Evolutionary conservation across 2,329 filamentous ascomycete genomes (phyloP), one percentile per base, ranked within the genome.

Genomic region (Trichoderma sp.): DNA sequence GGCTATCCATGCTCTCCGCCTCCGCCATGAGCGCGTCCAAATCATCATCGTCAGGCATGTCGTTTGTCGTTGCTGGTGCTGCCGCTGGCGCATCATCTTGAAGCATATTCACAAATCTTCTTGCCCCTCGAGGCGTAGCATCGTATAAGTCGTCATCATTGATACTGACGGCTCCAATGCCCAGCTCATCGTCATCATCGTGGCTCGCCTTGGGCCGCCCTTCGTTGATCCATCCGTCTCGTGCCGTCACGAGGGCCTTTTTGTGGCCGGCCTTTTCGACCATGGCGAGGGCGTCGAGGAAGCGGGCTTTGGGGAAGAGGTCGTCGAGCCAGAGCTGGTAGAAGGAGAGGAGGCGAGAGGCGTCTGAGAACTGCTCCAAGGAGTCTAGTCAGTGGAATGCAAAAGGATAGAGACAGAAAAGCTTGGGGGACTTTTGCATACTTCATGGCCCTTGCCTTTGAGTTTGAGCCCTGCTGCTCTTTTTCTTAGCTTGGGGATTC

Each of bases 271-370:
- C 85, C 80, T 97, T 97, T 79, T 99, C 96, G 2, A 98, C 92
- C 83, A 98, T 97, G 49, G 86, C 83, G 7, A 98, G 83, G 3
- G 92, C 96, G 76, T 99, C 96, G 59, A 92, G 87, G 76, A 99
- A 99, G 76, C 94, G 95, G 5, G 95, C 96, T 76, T 96, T 94
- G 14, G 96, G 96, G 76, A 94, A 99, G 14, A 99, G 84, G 76
- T 97, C 94, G 80, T 99, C 95, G 2, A 99, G 91, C 96, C 96
- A 99, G 68, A 97, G 81, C 78, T 98, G 96, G 77, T 98, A 99
- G 77, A 96, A 92, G 29, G 92, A 93, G 59, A 99, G 85, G 29
- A 99, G 86, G 19, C 90, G 88, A 0, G 90, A 87, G 13, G 94
- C 88, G 77, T 99, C 96, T 21, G 91, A 90, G 80, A 96, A 98